These are phyloP conservation scores for Quercus engelmannii DNA, from an alignment of 306 rosid genomes.

Conservation along the genomic window DNA sequence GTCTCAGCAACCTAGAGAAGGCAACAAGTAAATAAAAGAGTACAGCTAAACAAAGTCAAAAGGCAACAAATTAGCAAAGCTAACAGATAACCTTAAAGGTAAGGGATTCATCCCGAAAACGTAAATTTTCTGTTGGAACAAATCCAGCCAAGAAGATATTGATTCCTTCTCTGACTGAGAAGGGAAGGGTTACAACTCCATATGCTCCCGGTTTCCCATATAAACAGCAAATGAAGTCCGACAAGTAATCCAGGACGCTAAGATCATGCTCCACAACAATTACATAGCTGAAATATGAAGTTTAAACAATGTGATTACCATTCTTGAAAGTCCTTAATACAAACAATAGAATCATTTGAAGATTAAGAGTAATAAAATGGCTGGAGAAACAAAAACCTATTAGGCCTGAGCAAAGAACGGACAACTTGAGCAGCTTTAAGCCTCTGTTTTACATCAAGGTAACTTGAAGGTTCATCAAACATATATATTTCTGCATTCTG, in stretches of 20 bases:
- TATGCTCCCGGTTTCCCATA: conserved; percentile 99
- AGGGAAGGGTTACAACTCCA: conserved; percentile 99
- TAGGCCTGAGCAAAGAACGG: conserved; percentile 85
- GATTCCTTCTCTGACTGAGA: conserved; percentile 99
- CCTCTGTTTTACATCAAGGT: conserved; percentile 96
- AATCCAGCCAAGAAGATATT: conserved; percentile 97
- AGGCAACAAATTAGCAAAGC: neutral
- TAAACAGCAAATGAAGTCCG: conserved; percentile 97
- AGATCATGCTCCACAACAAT: conserved; percentile 99
- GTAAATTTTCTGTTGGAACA: conserved; percentile 96
- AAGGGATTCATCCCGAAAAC: conserved; percentile 88
- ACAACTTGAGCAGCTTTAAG: conserved; percentile 95
- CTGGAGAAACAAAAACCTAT: conserved; percentile 50
- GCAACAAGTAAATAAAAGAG: conserved; percentile 14
- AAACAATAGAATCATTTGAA: neutral
- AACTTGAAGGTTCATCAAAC: conserved; percentile 98
- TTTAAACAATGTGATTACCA: conserved; percentile 22
- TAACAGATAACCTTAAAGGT: conserved; percentile 70
- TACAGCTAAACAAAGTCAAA: neutral
- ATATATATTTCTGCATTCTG: conserved; percentile 96
- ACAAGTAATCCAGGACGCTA: conserved; percentile 95
- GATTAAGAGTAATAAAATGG: neutral
- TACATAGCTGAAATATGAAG: conserved; percentile 70
- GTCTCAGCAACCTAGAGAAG: conserved; percentile 90
- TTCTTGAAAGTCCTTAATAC: neutral